A percentile compares a stretch with the other conserved stretches of the same genome.
phyloP scores from a whole-genome alignment of 768 basidiomycete genomes.

The Gymnopilus junonius region DNA sequence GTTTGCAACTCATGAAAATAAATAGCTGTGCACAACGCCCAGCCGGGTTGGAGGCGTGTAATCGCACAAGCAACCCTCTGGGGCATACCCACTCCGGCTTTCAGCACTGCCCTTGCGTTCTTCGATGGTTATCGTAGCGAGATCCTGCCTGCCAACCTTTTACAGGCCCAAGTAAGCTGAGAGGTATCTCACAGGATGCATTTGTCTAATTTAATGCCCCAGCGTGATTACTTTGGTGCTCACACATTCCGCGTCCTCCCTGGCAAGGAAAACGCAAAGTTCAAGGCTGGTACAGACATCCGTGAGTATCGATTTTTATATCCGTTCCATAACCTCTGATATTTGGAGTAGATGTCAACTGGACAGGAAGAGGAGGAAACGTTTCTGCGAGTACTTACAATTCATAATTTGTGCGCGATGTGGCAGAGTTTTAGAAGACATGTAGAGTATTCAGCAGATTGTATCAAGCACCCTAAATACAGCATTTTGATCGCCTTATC shows the following conservation, averaged over 20 bases:
- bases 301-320: conserved; percentile 55
- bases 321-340: background rate
- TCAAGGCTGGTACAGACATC: conserved; percentile 84
- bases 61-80: conserved; percentile 95
- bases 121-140: conserved; percentile 99
- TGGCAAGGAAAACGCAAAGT: conserved; percentile 85
- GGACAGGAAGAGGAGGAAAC: conserved; percentile 97
- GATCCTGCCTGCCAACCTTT: conserved; percentile 88
- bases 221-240: conserved; percentile 99
- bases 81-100: conserved; percentile 98
- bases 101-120: conserved; percentile 97
- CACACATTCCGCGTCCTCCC: conserved; percentile 96
- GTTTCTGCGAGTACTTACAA: conserved; percentile 90
- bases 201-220: background rate
- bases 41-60: conserved; percentile 97
- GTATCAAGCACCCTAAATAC: conserved; percentile 8
- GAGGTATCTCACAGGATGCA: background rate
- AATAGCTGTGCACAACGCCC: conserved; percentile 87
- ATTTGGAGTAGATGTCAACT: conserved; percentile 80
- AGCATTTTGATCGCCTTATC: background rate
- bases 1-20: conserved; percentile 4
- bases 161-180: conserved; percentile 82
- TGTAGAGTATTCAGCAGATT: conserved; percentile 21
- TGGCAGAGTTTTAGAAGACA: conserved; percentile 6
- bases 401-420: conserved; percentile 36